Evolutionary conservation across 208 protist genomes (phyloP).

Genomic region (Trichomonas tenax): DNA sequence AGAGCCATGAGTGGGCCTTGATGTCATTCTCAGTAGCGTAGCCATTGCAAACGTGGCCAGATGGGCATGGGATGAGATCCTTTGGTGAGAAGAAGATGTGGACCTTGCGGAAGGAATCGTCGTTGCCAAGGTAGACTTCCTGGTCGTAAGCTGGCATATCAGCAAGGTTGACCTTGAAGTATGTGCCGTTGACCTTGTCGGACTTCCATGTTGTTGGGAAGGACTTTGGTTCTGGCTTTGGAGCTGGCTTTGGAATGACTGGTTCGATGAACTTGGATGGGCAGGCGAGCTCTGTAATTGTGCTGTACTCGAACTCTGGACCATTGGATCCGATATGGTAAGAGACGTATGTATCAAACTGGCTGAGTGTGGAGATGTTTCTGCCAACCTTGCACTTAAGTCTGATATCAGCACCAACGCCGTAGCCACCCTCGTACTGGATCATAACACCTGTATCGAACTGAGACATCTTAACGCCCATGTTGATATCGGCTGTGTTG

Average conservation of each 20-base stretch:
- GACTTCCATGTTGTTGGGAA: no score
- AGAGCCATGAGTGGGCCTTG: not conserved
- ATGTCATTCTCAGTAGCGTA: not conserved
- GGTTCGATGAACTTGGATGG: not conserved
- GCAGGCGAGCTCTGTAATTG: not conserved
- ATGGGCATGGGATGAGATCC: not conserved
- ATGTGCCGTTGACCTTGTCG: not conserved
- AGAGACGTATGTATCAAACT: no score
- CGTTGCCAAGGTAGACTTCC: not conserved
- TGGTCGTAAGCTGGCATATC: not conserved
- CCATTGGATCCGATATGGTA: not conserved
- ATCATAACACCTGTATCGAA: not conserved
- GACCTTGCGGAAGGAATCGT: no score
- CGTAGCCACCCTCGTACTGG: not conserved
- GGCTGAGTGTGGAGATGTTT: not conserved
- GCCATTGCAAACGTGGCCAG: not conserved
- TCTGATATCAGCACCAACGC: not conserved
- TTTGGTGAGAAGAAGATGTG: not conserved
- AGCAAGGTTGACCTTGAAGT: not conserved
- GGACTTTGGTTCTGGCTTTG: not conserved
- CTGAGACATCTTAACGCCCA: not conserved
- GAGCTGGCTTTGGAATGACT: not conserved
- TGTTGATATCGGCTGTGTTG: not conserved
- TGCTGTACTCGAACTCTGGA: not conserved
- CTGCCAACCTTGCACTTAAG: not conserved